Conservation (phyloP, 2,329 filamentous ascomycete species). For the Beauveria sp. region DNA sequence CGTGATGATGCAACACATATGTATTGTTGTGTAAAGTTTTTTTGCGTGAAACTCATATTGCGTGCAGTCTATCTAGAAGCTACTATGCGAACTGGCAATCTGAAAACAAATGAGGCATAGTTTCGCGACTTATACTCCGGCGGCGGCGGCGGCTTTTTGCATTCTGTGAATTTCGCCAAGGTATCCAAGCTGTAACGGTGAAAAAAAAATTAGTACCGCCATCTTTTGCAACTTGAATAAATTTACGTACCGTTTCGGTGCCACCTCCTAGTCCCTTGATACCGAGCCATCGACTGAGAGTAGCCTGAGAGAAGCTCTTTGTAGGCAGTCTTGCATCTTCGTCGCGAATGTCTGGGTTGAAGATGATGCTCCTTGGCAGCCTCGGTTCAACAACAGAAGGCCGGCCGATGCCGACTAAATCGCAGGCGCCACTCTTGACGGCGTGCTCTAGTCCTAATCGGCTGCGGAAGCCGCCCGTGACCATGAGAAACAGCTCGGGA, state of each 20-base stretch:
- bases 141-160: background rate
- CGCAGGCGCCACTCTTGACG: constrained; percentile 29
- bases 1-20: background rate
- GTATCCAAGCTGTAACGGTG: background rate
- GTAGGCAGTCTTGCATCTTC: constrained; percentile 25
- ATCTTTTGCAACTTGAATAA: background rate
- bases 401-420: constrained; percentile 33
- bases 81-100: background rate
- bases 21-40: background rate
- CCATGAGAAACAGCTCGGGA: constrained; percentile 39
- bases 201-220: background rate
- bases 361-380: constrained; percentile 27
- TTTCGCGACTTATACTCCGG: background rate
- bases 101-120: background rate
- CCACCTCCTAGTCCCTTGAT: constrained; percentile 3
- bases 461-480: constrained; percentile 57
- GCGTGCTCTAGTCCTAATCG: constrained; percentile 34
- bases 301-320: constrained; percentile 18
- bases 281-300: constrained; percentile 19
- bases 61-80: background rate
- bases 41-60: background rate
- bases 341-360: constrained; percentile 27
- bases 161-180: constrained; percentile 4
- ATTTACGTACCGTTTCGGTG: constrained; percentile 4
- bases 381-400: constrained; percentile 31